Evolutionary conservation across 345 rosid genomes (phyloP), one percentile per base, ranked within the genome.

Genomic region (Salix udensis): DNA sequence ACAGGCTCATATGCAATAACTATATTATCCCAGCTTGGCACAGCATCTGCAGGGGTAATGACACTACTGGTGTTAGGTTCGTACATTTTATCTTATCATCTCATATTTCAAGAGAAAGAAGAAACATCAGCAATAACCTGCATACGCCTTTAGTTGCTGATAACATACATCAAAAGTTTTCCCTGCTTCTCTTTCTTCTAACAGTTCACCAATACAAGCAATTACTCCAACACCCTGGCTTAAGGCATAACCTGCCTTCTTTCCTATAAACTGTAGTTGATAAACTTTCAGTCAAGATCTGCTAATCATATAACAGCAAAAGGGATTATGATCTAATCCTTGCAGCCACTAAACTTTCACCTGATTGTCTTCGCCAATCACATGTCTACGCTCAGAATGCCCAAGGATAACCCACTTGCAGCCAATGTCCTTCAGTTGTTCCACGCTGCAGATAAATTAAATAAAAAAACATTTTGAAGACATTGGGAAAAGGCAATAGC

Each of bases 341-440:
- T 14, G 19, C 31, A 40, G 66, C 65, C 46, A 34, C 46, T 9
- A 70, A 65, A 62, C 46, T 71, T 73, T 82, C 74, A 96, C 99
- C 93, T 90, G 91, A 84, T 94, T 86, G 62, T 90, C 89, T 88
- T 96, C 99, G 30, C 99, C 99, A 15, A 92, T 93, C 71, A 93
- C 40, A 67, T 96, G 98, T 77, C 99, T 96, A 70, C 99, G 88
- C 77, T 96, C 99, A 21, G 98, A 96, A 84, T 96, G 99, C 71
- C 99, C 99, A 73, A 92, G 95, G 85, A 96, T 87, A 73, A 90
- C 99, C 99, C 98, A 93, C 84, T 92, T 91, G 90, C 97, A 92
- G 76, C 98, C 99, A 42, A 87, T 72, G 81, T 96, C 98, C 84
- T 88, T 94, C 79, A 96, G 70, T 81, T 96, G 99, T 79, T 96